Evolutionary conservation across 2,329 filamentous ascomycete species (phyloP).

Genomic region (Exophiala bonariae): DNA sequence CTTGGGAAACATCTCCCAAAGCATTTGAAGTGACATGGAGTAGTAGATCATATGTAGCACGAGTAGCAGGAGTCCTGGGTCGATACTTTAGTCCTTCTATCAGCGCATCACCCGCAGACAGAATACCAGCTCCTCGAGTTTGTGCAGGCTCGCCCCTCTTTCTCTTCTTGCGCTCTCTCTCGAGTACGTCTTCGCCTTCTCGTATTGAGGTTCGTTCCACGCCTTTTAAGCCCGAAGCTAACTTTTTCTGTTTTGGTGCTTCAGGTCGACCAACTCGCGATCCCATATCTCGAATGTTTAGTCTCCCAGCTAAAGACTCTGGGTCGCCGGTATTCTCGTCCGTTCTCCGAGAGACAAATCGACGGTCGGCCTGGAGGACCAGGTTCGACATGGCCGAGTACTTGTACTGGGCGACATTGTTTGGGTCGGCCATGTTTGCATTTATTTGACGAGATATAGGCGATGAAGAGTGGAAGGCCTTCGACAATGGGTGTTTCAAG

Average conservation of each 20-base stretch:
- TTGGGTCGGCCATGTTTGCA: conserved; percentile 65
- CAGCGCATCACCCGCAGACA: conserved; percentile 79
- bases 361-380: conserved; percentile 98
- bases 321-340: conserved; percentile 97
- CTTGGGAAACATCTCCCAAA: conserved; percentile 88
- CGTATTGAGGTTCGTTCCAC: conserved; percentile 73
- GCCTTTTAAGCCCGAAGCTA: conserved; percentile 62
- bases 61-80: conserved; percentile 85
- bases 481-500: no score
- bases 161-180: conserved; percentile 81
- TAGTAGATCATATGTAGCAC: conserved; percentile 92
- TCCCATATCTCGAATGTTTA: conserved; percentile 95
- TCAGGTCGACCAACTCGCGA: conserved; percentile 75
- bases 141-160: conserved; percentile 73
- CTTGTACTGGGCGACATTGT: conserved; percentile 93
- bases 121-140: conserved; percentile 71
- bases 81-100: conserved; percentile 92
- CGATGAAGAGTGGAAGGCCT: no score
- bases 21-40: conserved; percentile 84
- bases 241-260: conserved; percentile 79
- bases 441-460: no score
- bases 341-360: conserved; percentile 86
- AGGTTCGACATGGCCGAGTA: conserved; percentile 99
- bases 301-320: conserved; percentile 90
- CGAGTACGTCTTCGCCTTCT: conserved; percentile 80